Conservation (phyloP, 345 rosid genomes). For the Eucalyptus brandiana region DNA sequence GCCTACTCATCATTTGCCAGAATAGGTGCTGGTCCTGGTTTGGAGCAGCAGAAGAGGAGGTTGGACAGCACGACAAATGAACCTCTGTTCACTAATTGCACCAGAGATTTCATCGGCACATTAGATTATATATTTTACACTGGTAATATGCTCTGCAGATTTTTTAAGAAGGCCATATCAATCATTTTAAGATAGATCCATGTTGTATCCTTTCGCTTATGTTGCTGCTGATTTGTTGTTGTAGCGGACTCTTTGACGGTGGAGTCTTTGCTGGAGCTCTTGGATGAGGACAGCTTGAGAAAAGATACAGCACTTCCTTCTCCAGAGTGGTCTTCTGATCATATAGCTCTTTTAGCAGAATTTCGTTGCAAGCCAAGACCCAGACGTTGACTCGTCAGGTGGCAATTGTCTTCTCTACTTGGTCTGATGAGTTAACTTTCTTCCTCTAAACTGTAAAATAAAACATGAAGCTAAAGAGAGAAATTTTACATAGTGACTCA, state of each 20-base stretch:
- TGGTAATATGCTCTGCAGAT: conserved; percentile 21
- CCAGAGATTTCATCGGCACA: conserved; percentile 89
- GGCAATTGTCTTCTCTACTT: not conserved
- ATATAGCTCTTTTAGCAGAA: conserved; percentile 90
- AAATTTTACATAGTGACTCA: not conserved
- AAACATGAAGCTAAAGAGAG: not conserved
- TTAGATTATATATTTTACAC: conserved; percentile 94
- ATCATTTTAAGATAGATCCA: not conserved
- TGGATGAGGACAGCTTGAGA: conserved; percentile 97
- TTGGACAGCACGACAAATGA: conserved; percentile 84
- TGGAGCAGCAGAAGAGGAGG: conserved; percentile 79
- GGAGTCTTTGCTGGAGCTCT: conserved; percentile 90
- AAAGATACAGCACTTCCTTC: conserved; percentile 99
- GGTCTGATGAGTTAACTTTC: not conserved
- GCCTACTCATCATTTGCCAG: conserved; percentile 94
- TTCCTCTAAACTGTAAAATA: not conserved
- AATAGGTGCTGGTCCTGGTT: conserved; percentile 36
- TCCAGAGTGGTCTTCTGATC: conserved; percentile 99
- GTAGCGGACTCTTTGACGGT: conserved; percentile 89
- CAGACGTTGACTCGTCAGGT: conserved; percentile 58
- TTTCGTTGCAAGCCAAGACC: conserved; percentile 89
- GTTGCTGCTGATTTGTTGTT: not conserved
- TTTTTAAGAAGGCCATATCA: not conserved
- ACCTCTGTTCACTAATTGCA: conserved; percentile 92
- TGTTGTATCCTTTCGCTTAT: not conserved